Evolutionary conservation across 345 rosid species (phyloP).

Genomic region (Eucalyptus guilfoylei): DNA sequence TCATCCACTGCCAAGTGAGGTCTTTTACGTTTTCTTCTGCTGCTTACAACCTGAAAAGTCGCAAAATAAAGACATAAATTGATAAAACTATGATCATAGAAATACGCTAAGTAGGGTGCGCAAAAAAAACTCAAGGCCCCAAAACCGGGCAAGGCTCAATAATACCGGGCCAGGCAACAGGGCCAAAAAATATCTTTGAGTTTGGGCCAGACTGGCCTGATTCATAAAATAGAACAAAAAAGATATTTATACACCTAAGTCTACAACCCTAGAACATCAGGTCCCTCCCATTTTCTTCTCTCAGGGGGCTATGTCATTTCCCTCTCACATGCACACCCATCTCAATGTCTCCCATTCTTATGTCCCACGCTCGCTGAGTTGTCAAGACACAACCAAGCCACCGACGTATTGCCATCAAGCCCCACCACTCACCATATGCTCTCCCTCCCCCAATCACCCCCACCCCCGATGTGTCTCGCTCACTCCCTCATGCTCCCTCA

Average conservation of each 20-base stretch:
- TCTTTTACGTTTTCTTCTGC: conserved; percentile 46
- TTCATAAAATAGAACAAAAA: not conserved
- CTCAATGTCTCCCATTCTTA: not conserved
- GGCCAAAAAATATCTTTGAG: not conserved
- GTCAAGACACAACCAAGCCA: not conserved
- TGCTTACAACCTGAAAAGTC: conserved; percentile 42
- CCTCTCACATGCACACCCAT: not conserved
- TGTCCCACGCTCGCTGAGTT: not conserved
- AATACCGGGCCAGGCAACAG: not conserved
- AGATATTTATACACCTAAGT: not conserved
- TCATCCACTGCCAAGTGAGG: conserved; percentile 8
- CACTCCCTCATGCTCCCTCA: not conserved
- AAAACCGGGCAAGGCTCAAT: not conserved
- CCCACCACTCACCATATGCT: not conserved
- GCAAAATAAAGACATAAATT: not conserved
- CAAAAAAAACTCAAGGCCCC: not conserved
- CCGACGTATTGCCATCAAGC: not conserved
- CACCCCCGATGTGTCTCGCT: not conserved
- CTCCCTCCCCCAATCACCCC: not conserved
- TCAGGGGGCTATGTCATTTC: not conserved
- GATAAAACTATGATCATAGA: not conserved
- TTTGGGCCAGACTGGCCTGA: not conserved
- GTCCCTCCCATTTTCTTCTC: not conserved
- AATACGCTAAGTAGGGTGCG: not conserved
- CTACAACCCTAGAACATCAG: not conserved